A percentile compares a stretch with the other conserved stretches of the same genome.
These are phyloP conservation scores for Coemansia sp. DNA, from an alignment of 192 early-diverging fungal genomes.

Conservation along the genomic window DNA sequence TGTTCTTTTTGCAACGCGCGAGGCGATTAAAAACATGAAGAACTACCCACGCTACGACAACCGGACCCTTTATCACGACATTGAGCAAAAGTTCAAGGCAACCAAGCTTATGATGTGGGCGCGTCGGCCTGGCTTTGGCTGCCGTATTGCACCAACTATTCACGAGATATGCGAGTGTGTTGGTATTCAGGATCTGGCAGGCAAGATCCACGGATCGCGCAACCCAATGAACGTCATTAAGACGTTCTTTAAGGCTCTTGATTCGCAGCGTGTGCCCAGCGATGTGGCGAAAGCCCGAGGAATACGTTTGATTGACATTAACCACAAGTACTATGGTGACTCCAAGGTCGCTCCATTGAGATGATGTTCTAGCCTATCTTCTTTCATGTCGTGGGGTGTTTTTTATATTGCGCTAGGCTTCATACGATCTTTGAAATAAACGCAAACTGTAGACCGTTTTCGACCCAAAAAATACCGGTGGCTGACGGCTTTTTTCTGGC, in stretches of 20 bases:
- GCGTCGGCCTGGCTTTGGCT: conserved; percentile 92
- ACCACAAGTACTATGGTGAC: conserved; percentile 83
- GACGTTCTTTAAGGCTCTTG: conserved; percentile 88
- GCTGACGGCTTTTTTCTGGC: too few relatives aligned
- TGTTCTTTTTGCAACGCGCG: conserved; percentile 81
- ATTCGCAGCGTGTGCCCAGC: conserved; percentile 72
- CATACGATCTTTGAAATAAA: too few relatives aligned
- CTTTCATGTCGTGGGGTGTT: background rate
- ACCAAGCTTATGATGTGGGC: conserved; percentile 77
- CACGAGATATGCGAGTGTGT: conserved; percentile 94
- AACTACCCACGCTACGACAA: conserved; percentile 87
- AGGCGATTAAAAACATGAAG: conserved; percentile 86
- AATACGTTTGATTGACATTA: conserved; percentile 85
- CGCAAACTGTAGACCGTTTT: too few relatives aligned
- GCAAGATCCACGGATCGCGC: conserved; percentile 87
- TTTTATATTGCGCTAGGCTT: too few relatives aligned
- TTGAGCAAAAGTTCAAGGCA: conserved; percentile 87
- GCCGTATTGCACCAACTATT: conserved; percentile 88
- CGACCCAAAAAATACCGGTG: too few relatives aligned
- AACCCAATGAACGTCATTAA: conserved; percentile 99
- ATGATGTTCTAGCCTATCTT: background rate
- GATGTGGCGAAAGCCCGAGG: conserved; percentile 89
- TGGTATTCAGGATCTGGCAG: conserved; percentile 89
- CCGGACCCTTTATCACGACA: conserved; percentile 86
- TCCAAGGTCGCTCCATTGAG: conserved; percentile 6